Evolutionary conservation across 306 rosid species (phyloP).

Genomic region (Cucurbita pepo): DNA sequence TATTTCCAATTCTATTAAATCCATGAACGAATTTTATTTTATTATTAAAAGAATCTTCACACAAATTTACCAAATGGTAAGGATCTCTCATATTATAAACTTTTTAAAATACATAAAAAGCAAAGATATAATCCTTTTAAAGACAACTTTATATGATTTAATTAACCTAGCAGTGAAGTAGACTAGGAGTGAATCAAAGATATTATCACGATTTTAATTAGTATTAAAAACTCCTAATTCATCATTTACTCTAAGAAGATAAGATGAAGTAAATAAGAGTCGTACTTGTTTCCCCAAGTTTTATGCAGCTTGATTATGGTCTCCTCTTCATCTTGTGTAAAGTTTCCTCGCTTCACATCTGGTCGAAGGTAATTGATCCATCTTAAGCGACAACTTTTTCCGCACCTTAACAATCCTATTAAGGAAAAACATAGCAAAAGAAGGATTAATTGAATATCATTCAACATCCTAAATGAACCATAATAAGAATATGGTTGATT

Average conservation of each 20-base stretch:
- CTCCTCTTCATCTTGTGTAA: slow-evolving; percentile 58
- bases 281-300: slow-evolving; percentile 68
- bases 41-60: no score
- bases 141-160: no score
- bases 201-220: not conserved
- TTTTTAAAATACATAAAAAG: no score
- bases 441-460: not conserved
- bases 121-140: not conserved
- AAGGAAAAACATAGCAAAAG: not conserved
- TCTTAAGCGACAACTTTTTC: slow-evolving; percentile 92
- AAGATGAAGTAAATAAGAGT: not conserved
- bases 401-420: slow-evolving; percentile 64
- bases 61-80: no score
- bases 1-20: not conserved
- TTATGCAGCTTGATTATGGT: slow-evolving; percentile 43
- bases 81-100: no score
- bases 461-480: not conserved
- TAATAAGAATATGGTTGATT: not conserved
- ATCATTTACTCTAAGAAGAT: not conserved
- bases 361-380: slow-evolving; percentile 97
- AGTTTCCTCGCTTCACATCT: slow-evolving; percentile 76
- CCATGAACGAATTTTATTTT: no score
- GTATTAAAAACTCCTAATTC: not conserved
- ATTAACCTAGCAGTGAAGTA: not conserved
- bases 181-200: no score